These are phyloP conservation scores for Phytophthora lateralis DNA, from an alignment of 352 stramenopile genomes.

Conservation along the genomic window DNA sequence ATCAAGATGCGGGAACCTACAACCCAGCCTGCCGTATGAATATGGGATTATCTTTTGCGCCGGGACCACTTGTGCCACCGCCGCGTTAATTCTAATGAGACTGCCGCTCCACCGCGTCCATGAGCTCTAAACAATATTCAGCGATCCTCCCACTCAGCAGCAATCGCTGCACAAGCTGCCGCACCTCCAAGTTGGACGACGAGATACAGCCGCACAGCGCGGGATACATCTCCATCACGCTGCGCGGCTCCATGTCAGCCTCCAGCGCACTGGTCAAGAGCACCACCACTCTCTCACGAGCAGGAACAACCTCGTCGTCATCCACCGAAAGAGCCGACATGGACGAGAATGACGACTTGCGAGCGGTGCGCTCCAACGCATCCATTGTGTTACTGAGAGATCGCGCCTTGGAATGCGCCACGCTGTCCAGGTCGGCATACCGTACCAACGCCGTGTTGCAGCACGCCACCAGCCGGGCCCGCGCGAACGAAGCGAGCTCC, in stretches of 20 bases:
- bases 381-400: conserved; percentile 11
- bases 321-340: conserved; percentile 3
- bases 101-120: conserved; percentile 38
- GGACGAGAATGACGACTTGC: conserved; percentile 6
- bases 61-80: neutral
- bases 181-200: conserved; percentile 66
- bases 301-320: conserved; percentile 33
- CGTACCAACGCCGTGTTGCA: conserved; percentile 54
- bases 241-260: conserved; percentile 55
- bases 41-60: conserved; percentile 1
- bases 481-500: conserved; percentile 49
- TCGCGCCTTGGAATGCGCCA: neutral
- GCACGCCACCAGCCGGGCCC: conserved; percentile 63
- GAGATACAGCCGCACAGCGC: conserved; percentile 82
- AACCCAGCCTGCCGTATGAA: conserved; percentile 5
- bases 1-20: no score
- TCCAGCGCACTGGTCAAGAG: conserved; percentile 64
- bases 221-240: conserved; percentile 76
- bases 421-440: conserved; percentile 53
- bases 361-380: conserved; percentile 2
- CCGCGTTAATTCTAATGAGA: conserved; percentile 32
- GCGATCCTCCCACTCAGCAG: conserved; percentile 59
- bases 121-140: conserved; percentile 58
- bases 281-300: conserved; percentile 69
- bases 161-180: conserved; percentile 67